These are phyloP conservation scores for Oryza punctata DNA, from an alignment of 176 grass and related monocot species.

Conservation along the genomic window DNA sequence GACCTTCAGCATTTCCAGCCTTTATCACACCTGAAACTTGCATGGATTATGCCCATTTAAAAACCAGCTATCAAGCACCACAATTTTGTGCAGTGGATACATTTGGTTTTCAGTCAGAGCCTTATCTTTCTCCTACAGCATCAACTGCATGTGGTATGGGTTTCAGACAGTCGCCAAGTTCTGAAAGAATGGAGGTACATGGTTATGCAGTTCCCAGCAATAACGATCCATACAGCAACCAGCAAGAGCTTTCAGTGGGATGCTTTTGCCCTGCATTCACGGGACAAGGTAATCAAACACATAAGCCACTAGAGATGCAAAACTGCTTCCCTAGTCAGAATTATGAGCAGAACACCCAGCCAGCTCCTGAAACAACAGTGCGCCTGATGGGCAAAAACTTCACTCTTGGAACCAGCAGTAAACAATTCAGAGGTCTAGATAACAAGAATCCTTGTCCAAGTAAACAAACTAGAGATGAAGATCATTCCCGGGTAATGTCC, in stretches of 20 bases:
- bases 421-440: slow-evolving; percentile 48
- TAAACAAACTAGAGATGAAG: slow-evolving; percentile 47
- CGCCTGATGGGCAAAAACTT: slow-evolving; percentile 95
- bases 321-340: slow-evolving; percentile 27
- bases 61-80: slow-evolving; percentile 35
- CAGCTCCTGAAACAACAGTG: slow-evolving; percentile 56
- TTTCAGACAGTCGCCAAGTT: slow-evolving; percentile 56
- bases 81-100: slow-evolving; percentile 50
- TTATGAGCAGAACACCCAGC: slow-evolving; percentile 40
- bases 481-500: slow-evolving; percentile 10
- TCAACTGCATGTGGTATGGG: slow-evolving; percentile 39
- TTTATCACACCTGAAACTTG: slow-evolving; percentile 26
- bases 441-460: slow-evolving; percentile 36
- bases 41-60: slow-evolving; percentile 42
- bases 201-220: slow-evolving; percentile 32
- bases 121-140: slow-evolving; percentile 33
- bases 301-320: slow-evolving; percentile 36
- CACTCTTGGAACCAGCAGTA: slow-evolving; percentile 57
- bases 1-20: slow-evolving; percentile 38
- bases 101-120: slow-evolving; percentile 49
- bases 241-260: slow-evolving; percentile 26
- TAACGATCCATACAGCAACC: slow-evolving; percentile 21
- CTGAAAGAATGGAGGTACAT: slow-evolving; percentile 55
- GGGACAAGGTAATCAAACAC: slow-evolving; percentile 29
- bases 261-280: slow-evolving; percentile 40